phyloP scores from a whole-genome alignment of 805 yeast genomes.

The Myxozyma lipomycoides region DNA sequence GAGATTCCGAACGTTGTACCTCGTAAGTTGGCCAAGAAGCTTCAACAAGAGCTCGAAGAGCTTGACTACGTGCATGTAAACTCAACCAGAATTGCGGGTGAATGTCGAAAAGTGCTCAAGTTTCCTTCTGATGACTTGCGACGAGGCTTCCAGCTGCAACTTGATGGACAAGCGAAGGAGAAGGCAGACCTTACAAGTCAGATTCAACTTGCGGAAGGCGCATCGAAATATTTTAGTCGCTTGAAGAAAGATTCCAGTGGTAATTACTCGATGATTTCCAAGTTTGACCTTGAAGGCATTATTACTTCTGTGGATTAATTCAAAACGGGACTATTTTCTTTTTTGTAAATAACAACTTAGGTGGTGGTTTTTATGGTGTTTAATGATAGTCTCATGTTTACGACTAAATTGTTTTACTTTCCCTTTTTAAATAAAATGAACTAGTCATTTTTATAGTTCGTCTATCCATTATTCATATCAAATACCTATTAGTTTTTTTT shows the following conservation, averaged over 20 bases:
- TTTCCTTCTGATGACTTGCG: slow-evolving; percentile 81
- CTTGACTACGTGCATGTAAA: slow-evolving; percentile 77
- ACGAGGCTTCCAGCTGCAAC: slow-evolving; percentile 58
- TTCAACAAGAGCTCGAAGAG: slow-evolving; percentile 56
- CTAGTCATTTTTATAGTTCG: too few relatives aligned
- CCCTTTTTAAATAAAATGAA: too few relatives aligned
- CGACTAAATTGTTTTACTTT: too few relatives aligned
- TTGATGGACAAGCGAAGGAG: slow-evolving; percentile 57
- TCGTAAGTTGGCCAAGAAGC: slow-evolving; percentile 69
- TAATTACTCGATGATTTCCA: slow-evolving; percentile 12
- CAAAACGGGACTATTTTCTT: too few relatives aligned
- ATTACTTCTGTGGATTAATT: background rate
- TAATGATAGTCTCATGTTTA: too few relatives aligned
- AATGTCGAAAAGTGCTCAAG: slow-evolving; percentile 73
- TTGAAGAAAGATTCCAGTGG: slow-evolving; percentile 41
- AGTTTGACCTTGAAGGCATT: slow-evolving; percentile 18
- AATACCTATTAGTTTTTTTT: background rate
- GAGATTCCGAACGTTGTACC: slow-evolving; percentile 92
- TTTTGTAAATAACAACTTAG: too few relatives aligned
- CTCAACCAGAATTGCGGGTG: slow-evolving; percentile 73
- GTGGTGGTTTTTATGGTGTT: too few relatives aligned
- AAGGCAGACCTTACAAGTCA: slow-evolving; percentile 53
- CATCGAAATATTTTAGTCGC: slow-evolving; percentile 52
- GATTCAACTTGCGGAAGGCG: slow-evolving; percentile 53
- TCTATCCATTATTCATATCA: background rate